A percentile compares a stretch with the other conserved stretches of the same genome.
Conservation (phyloP, 345 rosid species). For the Salix purpurea region DNA sequence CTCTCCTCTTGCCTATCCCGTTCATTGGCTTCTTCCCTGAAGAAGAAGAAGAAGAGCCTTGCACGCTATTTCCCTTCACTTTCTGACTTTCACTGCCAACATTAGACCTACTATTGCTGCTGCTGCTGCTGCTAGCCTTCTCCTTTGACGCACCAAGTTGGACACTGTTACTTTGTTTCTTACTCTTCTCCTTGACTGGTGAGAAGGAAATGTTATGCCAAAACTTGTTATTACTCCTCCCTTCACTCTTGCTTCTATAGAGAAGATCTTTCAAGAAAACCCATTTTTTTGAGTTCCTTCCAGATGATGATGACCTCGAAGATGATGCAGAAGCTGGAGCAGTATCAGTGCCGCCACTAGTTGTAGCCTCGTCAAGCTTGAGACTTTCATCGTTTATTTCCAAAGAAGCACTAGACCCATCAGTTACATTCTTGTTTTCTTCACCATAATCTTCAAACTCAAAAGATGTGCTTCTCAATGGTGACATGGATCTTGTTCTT, state of each 20-base stretch:
- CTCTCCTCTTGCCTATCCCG: constrained; percentile 57
- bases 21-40: constrained; percentile 43
- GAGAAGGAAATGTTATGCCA: constrained; percentile 45
- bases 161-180: background rate
- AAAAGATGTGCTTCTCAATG: constrained; percentile 45
- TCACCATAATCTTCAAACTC: constrained; percentile 34
- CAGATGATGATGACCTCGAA: constrained; percentile 82
- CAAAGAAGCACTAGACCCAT: background rate
- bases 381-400: constrained; percentile 1
- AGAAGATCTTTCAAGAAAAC: constrained; percentile 82
- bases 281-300: constrained; percentile 94
- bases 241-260: constrained; percentile 85
- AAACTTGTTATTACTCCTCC: constrained; percentile 69
- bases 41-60: constrained; percentile 5
- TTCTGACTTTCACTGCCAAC: constrained; percentile 17
- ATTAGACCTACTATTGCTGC: background rate
- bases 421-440: background rate
- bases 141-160: constrained; percentile 21
- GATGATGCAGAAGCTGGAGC: constrained; percentile 65
- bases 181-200: constrained; percentile 56
- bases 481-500: constrained; percentile 90
- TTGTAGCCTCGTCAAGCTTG: constrained; percentile 26
- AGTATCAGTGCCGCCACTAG: constrained; percentile 22
- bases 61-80: constrained; percentile 12
- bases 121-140: background rate